Base-by-base conservation (phyloP, 306 rosid genomes). In the Cucurbita maxima region DNA sequence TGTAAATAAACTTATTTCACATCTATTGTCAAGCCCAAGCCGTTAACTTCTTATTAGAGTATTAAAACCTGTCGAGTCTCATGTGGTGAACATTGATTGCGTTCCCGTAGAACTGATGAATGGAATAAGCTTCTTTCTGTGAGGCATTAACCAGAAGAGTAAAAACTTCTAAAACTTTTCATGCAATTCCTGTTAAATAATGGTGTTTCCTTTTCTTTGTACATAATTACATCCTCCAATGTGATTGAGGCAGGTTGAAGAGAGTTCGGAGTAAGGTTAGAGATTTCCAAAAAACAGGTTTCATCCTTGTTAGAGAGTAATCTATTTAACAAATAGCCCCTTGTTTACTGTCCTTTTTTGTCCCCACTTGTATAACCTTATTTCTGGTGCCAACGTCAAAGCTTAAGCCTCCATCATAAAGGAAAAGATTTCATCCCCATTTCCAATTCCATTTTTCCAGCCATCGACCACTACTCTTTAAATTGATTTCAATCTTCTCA, bases 261-360 rank as follows among this genome's bases (percentile, higher is more conserved):
- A 94, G 98, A 79, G 89, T 90, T 58, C 87, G 90, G 73, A 80
- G 47, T 73, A 90, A 94, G 85, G 98, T 96, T 43, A 84, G 74
- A 81, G 92, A 94, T 72, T 89, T 94, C 76, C 48, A 58, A 10
- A 90, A 90, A 79, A 85, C 97, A 15, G 98, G 97, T 79, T 94
- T 92, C 34, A 78, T 90, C 20, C 84, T 90, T 81, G 89, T 94
- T 76, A 86, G 98, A 94, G 90, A 94, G 98, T 93, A 83, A 78
- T 48, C 22, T 79, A 12, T 76, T 47, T 53, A 36, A 37, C 76
- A 25, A 77, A 43, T 40, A 14, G 47, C 45, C 51, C 62, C n/a
- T 15, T 38, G 54, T 75, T 69, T 53, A 37, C 70, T 25, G 34
- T 47, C 75, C 58, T 5, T 50, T 38, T 66, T 10, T 16, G 19